Conservation (phyloP, 2,329 filamentous ascomycete species). For the Pseudogymnoascus sp. region DNA sequence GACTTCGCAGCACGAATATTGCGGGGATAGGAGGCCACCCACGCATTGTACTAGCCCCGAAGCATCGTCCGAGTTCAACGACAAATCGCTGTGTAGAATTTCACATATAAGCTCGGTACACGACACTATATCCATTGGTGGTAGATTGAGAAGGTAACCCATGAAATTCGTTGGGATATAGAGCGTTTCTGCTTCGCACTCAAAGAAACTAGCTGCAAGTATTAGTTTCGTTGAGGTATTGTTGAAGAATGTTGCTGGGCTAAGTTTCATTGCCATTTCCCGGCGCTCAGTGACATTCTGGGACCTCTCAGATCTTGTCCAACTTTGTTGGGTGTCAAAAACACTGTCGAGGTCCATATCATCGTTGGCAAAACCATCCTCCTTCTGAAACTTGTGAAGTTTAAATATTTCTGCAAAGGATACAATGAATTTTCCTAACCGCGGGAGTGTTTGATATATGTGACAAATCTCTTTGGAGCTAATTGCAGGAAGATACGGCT, state of each 20-base stretch:
- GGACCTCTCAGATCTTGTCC: conserved; percentile 32
- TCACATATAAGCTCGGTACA: conserved; percentile 43
- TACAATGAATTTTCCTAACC: conserved; percentile 23
- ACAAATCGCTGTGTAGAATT: conserved; percentile 45
- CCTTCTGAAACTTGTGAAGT: conserved; percentile 9
- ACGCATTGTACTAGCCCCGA: conserved; percentile 41
- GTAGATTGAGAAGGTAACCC: conserved; percentile 39
- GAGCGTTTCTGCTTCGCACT: conserved; percentile 26
- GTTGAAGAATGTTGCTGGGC: conserved; percentile 22
- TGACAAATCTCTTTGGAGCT: conserved; percentile 16
- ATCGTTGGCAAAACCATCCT: conserved; percentile 15
- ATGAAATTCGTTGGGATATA: conserved; percentile 44
- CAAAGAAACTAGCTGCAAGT: conserved; percentile 20
- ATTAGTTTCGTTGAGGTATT: conserved; percentile 20
- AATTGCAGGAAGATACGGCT: conserved; percentile 25
- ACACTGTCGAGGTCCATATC: conserved; percentile 62
- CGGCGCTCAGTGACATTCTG: conserved; percentile 35
- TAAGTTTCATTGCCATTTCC: conserved; percentile 22
- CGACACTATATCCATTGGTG: conserved; percentile 45
- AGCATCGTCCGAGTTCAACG: conserved; percentile 40
- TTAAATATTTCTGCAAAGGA: conserved; percentile 20
- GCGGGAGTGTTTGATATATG: conserved; percentile 17
- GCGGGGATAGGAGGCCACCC: conserved; percentile 43
- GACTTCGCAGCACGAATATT: conserved; percentile 66
- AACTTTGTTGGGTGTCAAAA: conserved; percentile 52